Evolutionary conservation across 106 monocot genomes (phyloP).

Genomic region (Dendrobium catenatum): DNA sequence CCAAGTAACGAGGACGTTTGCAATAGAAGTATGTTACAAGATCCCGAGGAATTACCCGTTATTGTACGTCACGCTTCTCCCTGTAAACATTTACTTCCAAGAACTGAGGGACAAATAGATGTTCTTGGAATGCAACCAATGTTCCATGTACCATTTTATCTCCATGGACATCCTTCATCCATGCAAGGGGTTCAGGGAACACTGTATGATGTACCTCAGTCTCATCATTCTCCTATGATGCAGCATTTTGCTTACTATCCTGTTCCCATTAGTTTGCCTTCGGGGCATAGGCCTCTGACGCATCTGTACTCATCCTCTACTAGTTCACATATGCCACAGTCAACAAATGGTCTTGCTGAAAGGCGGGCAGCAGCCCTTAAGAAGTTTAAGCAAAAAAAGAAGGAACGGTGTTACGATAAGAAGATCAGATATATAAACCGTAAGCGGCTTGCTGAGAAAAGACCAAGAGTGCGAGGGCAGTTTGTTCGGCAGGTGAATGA

Average conservation of each 20-base stretch:
- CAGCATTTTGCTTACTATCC: conserved; percentile 39
- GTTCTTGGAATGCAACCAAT: conserved; percentile 21
- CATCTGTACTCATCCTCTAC: conserved; percentile 20
- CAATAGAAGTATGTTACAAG: conserved; percentile 8
- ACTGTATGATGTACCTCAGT: conserved; percentile 22
- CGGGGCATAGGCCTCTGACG: conserved; percentile 26
- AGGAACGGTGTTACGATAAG: conserved; percentile 64
- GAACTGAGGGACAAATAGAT: conserved; percentile 22
- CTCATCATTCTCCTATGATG: conserved; percentile 27
- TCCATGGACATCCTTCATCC: conserved; percentile 22
- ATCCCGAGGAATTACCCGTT: conserved; percentile 16
- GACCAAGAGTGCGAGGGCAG: conserved; percentile 65
- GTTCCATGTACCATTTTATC: conserved; percentile 34
- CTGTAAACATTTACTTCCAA: conserved; percentile 12
- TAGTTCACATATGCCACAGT: conserved; percentile 20
- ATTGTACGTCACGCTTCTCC: conserved; percentile 18
- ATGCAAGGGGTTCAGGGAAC: conserved; percentile 28
- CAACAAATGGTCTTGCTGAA: conserved; percentile 26
- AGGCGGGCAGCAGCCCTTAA: conserved; percentile 57
- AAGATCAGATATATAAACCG: conserved; percentile 66
- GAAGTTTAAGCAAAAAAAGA: conserved; percentile 64
- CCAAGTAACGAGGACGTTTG: conserved; percentile 14
- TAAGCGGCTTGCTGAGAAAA: conserved; percentile 57
- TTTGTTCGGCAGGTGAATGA: conserved; percentile 53
- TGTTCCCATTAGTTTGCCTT: conserved; percentile 24